Evolutionary conservation across 1,284 basidiomycete genomes (phyloP).

Genomic region (Marasmius fiardii): DNA sequence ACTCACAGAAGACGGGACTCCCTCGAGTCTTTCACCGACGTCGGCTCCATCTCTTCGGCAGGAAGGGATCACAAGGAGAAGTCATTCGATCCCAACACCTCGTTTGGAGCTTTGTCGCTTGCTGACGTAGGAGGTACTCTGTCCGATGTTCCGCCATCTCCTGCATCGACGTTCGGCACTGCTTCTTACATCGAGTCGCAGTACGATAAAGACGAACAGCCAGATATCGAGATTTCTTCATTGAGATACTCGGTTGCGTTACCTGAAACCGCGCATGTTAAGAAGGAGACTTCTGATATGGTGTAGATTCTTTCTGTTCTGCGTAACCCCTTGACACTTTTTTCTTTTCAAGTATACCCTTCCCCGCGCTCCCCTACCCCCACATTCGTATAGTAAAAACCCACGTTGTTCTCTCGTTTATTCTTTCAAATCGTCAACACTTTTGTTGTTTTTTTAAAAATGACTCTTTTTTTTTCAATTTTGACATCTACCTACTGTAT

Average conservation of each 20-base stretch:
- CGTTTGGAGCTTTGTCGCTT: conserved; percentile 33
- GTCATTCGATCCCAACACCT: conserved; percentile 23
- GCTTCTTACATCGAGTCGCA: conserved; percentile 13
- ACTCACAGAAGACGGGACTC: conserved; percentile 42
- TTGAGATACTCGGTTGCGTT: background rate
- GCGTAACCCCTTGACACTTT: background rate
- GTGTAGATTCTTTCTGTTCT: background rate
- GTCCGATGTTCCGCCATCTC: conserved; percentile 26
- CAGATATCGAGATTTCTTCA: conserved; percentile 10
- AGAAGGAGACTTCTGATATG: background rate
- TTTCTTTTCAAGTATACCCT: background rate
- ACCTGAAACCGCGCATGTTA: background rate
- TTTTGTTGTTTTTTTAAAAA: no score
- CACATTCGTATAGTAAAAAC: no score
- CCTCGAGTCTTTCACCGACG: conserved; percentile 40
- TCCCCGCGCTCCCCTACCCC: no score
- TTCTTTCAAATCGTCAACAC: no score
- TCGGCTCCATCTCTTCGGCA: conserved; percentile 21
- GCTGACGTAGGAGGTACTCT: conserved; percentile 35
- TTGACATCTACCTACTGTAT: background rate
- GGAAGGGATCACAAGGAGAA: conserved; percentile 28
- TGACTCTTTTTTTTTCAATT: background rate
- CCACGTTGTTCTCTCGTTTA: no score
- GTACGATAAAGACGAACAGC: background rate
- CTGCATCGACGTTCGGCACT: conserved; percentile 21